A percentile compares a stretch with the other conserved stretches of the same genome.
Conservation (phyloP, 305 asterid species). For the Plantago rigida region DNA sequence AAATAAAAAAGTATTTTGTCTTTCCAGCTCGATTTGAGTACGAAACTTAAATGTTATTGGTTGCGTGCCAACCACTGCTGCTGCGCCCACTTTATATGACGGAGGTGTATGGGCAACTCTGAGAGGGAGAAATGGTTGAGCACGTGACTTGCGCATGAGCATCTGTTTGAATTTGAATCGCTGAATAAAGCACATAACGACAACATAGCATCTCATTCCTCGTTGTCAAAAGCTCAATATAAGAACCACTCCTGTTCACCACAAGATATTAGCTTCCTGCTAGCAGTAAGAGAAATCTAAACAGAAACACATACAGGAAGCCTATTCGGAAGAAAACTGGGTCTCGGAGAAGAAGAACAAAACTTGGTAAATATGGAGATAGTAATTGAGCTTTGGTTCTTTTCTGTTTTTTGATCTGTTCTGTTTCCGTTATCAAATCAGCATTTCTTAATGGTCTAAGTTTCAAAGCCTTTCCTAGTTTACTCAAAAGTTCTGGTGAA, state of each 20-base stretch:
- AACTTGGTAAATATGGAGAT: not conserved
- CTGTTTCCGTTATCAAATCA: not conserved
- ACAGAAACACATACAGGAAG: not conserved
- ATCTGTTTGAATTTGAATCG: not conserved
- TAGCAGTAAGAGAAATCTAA: not conserved
- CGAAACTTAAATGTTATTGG: not conserved
- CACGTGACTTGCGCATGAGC: not conserved
- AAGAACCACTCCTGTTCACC: conserved; percentile 6
- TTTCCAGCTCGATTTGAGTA: too few relatives aligned
- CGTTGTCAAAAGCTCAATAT: not conserved
- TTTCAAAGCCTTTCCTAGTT: not conserved
- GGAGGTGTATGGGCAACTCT: not conserved
- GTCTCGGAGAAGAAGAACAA: not conserved
- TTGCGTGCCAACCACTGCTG: not conserved
- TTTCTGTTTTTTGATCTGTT: not conserved
- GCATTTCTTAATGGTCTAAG: not conserved
- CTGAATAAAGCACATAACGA: not conserved
- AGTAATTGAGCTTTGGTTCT: conserved; percentile 6
- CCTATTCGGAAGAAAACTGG: not conserved
- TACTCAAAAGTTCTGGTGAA: conserved; percentile 23
- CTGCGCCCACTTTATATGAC: not conserved
- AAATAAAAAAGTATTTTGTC: not conserved
- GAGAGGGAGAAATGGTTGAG: not conserved
- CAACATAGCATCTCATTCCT: not conserved
- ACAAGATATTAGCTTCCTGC: conserved; percentile 1